These are phyloP conservation scores for Ophiostoma triangulosporum DNA, from an alignment of 2,329 filamentous ascomycete species.

Conservation along the genomic window DNA sequence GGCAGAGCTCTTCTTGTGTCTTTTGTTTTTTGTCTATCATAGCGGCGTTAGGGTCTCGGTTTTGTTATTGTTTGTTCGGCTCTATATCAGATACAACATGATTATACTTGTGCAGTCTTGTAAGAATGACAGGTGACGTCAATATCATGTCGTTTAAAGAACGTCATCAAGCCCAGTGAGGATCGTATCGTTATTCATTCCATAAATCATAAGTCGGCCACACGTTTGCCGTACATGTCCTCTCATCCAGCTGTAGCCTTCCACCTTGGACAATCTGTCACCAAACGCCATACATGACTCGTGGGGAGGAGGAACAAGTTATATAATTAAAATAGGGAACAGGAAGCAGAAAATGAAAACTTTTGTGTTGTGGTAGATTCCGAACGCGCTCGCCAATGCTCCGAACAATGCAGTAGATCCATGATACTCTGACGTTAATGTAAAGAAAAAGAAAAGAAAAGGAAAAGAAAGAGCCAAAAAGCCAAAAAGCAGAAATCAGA, in stretches of 20 bases:
- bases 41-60: background rate
- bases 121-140: no score
- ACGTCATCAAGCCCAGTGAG: no score
- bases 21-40: background rate
- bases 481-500: background rate
- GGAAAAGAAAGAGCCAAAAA: background rate
- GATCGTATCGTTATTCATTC: no score
- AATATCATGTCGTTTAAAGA: background rate
- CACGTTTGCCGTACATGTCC: no score
- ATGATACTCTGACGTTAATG: background rate
- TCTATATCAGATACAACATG: background rate
- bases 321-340: background rate
- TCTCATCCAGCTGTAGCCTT: no score
- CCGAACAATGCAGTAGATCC: background rate
- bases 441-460: background rate
- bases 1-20: background rate
- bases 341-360: background rate
- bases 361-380: constrained; percentile 1
- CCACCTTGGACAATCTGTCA: no score
- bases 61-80: background rate
- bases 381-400: constrained; percentile 1
- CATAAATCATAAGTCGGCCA: no score
- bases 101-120: background rate
- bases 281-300: background rate
- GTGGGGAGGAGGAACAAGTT: no score